phyloP scores from a whole-genome alignment of 2,329 filamentous ascomycete genomes.

The Verticillium zaregamsianum region DNA sequence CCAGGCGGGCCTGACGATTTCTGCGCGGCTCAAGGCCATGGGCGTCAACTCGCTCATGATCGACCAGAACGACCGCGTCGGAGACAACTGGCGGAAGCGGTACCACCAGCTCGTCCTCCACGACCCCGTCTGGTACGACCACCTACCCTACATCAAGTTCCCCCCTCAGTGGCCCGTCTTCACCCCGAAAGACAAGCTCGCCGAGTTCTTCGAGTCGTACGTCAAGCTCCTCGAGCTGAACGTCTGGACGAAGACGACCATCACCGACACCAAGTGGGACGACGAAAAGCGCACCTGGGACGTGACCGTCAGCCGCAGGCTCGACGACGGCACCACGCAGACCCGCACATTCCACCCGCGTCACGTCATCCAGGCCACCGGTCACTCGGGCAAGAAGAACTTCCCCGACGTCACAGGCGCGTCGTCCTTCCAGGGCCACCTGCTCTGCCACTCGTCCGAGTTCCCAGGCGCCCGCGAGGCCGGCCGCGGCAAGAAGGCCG shows the following conservation, averaged over 20 bases:
- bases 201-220: constrained; percentile 60
- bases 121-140: constrained; percentile 56
- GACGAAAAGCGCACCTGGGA: constrained; percentile 49
- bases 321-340: constrained; percentile 38
- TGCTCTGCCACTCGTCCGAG: constrained; percentile 53
- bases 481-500: constrained; percentile 51
- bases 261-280: constrained; percentile 43
- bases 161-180: constrained; percentile 61
- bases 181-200: constrained; percentile 65
- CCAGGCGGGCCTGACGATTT: constrained; percentile 47
- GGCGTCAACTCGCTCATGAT: constrained; percentile 46
- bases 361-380: constrained; percentile 65
- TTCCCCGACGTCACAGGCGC: constrained; percentile 49
- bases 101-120: constrained; percentile 57
- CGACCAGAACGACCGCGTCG: constrained; percentile 45
- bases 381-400: constrained; percentile 63
- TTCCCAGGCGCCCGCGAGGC: constrained; percentile 48
- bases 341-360: constrained; percentile 54
- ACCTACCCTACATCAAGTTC: constrained; percentile 58
- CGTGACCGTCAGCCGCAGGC: constrained; percentile 44
- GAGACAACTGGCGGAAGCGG: constrained; percentile 57
- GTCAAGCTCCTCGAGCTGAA: constrained; percentile 59
- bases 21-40: constrained; percentile 52
- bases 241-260: constrained; percentile 51
- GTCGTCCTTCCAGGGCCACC: constrained; percentile 50